These are phyloP conservation scores for Azolla pinnata DNA, from an alignment of 75 land plant species.

Conservation along the genomic window DNA sequence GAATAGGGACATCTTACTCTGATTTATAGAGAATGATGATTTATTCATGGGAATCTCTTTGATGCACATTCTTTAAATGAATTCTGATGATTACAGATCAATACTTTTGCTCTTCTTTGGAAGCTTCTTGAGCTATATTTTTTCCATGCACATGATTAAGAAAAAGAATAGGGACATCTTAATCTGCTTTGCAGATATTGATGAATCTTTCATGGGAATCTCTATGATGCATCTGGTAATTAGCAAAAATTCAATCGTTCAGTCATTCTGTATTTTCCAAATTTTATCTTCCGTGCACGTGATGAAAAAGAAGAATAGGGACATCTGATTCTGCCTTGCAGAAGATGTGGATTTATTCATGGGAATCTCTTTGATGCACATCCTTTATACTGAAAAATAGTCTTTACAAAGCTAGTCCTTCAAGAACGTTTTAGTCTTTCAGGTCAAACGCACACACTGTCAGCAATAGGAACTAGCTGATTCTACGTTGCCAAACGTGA, in stretches of 20 bases:
- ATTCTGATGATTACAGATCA: too few relatives aligned
- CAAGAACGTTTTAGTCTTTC: too few relatives aligned
- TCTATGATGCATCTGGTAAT: not conserved
- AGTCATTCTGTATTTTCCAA: too few relatives aligned
- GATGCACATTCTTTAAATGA: not conserved
- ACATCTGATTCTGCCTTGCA: not conserved
- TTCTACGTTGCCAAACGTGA: too few relatives aligned
- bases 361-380: slow-evolving; percentile 1
- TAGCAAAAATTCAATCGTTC: too few relatives aligned
- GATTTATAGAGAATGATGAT: not conserved
- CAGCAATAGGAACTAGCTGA: too few relatives aligned
- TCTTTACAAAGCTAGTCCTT: too few relatives aligned
- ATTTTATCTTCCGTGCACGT: not conserved
- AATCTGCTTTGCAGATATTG: not conserved
- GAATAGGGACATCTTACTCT: not conserved
- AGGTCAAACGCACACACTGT: too few relatives aligned
- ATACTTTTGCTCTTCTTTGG: not conserved
- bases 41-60: not conserved
- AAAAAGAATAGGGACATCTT: not conserved
- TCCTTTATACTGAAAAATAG: too few relatives aligned
- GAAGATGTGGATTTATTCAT: not conserved
- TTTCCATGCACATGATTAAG: not conserved
- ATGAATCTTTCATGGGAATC: not conserved
- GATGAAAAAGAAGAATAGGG: not conserved
- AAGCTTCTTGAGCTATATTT: not conserved